Conservation (phyloP, 495 filamentous ascomycete genomes). For the Trichoderma virens region DNA sequence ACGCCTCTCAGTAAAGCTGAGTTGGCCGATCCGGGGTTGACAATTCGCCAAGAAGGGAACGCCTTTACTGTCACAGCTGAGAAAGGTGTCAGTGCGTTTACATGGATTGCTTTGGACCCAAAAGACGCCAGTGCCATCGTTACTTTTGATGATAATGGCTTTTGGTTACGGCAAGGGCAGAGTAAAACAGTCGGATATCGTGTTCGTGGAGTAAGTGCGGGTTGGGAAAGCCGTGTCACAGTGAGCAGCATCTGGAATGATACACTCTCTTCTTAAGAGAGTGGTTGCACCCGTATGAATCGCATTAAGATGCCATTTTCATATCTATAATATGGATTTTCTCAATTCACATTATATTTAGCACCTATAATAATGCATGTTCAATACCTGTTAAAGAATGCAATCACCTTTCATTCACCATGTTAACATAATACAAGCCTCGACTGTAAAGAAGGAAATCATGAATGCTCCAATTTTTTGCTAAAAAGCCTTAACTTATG, state of each 20-base stretch:
- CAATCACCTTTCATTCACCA: too few relatives aligned
- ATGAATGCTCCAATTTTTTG: too few relatives aligned
- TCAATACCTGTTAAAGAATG: too few relatives aligned
- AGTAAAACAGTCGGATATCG: constrained; percentile 18
- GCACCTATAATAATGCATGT: too few relatives aligned
- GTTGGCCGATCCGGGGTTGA: not conserved
- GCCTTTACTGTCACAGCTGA: not conserved
- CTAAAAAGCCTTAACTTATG: too few relatives aligned
- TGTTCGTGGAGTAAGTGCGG: constrained; percentile 43
- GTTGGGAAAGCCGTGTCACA: constrained; percentile 48
- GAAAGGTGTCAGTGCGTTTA: constrained; percentile 3
- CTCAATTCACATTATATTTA: too few relatives aligned
- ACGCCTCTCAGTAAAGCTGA: not conserved
- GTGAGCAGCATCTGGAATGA: constrained; percentile 61
- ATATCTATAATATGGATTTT: too few relatives aligned
- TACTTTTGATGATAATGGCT: constrained; percentile 19
- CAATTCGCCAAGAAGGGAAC: not conserved
- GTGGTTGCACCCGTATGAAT: too few relatives aligned
- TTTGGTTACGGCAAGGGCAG: not conserved
- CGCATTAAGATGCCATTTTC: too few relatives aligned
- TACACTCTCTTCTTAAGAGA: constrained; percentile 26
- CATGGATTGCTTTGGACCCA: not conserved
- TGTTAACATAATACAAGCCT: too few relatives aligned
- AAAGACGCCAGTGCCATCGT: constrained; percentile 26
- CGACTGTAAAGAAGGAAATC: too few relatives aligned